Base-by-base conservation (phyloP, 306 rosid genomes). In the Quillaja saponaria region DNA sequence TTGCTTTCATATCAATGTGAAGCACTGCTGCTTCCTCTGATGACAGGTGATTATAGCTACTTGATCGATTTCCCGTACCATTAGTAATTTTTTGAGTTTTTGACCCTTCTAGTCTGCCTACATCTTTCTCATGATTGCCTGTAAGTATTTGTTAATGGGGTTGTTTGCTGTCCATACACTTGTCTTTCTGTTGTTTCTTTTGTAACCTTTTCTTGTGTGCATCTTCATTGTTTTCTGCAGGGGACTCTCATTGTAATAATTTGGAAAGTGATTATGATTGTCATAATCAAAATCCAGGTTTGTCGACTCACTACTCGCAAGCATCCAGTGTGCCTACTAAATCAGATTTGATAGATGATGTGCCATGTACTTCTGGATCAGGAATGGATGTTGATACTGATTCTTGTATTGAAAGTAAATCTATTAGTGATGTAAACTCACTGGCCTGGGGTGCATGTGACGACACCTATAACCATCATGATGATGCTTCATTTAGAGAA, bases 1-100 rank as follows among this genome's bases (percentile, higher is more conserved):
- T 72, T 91, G 78, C 85, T 78, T 65, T 86, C 96, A 6, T 61
- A 83, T 74, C 69, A 81, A 44, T 61, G 55, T 34, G 96, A 91
- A 71, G 98, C 90, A 71, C 75, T 91, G 69, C 71, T 91, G 76
- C 55, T 88, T 84, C 98, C 98, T 58, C 84, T 91, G 47, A 5
- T 47, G 49, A 61, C 79, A 48, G 95, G 98, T 88, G 66, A 71
- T 61, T 35, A 1, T 16, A 18, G 4, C 21, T 40, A 6, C n/a
- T n/a, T n/a, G n/a, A n/a, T n/a, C n/a, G n/a, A n/a, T n/a, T n/a
- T n/a, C n/a, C n/a, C n/a, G n/a, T n/a, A n/a, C n/a, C n/a, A n/a
- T n/a, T 21, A 40, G 10, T 38, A 63, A 8, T 65, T 31, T 42
- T 53, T 73, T 56, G 68, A 52, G 62, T 31, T 42, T 48, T 73